Percentiles rank a stretch among this genome's conserved stretches.
Evolutionary conservation across 2,329 filamentous ascomycete genomes (phyloP).

Genomic region (Chaetomiaceae sp.): DNA sequence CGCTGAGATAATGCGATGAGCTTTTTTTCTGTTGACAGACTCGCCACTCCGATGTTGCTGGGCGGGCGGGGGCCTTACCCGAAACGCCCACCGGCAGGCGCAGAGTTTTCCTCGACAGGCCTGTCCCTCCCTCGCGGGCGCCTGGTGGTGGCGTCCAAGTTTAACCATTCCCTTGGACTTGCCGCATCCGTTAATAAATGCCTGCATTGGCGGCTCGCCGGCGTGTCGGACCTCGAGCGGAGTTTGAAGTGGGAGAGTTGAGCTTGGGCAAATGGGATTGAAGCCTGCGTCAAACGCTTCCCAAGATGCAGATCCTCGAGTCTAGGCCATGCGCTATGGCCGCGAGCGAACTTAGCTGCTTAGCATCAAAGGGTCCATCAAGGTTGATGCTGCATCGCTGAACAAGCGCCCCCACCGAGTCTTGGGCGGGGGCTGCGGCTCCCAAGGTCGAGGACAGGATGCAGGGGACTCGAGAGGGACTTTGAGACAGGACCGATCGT

Average conservation of each 20-base stretch:
- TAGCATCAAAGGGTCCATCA: not conserved
- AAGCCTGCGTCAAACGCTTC: not conserved
- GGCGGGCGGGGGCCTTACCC: not conserved
- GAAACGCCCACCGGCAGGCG: constrained; percentile 9
- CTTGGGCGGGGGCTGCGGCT: not conserved
- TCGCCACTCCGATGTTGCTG: not conserved
- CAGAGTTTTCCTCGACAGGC: not conserved
- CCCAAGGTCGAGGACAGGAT: not conserved
- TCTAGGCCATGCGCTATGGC: not conserved
- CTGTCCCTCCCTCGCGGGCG: not conserved
- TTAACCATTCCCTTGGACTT: constrained; percentile 5
- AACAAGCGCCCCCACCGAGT: not conserved
- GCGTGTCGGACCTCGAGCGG: no score
- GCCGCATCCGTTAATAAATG: constrained; percentile 8
- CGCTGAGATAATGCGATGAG: not conserved
- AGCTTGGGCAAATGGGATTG: not conserved
- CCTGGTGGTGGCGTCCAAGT: not conserved
- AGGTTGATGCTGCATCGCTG: not conserved
- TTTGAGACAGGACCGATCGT: no score
- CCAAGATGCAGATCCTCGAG: not conserved
- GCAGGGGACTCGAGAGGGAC: not conserved
- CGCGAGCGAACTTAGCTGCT: no score
- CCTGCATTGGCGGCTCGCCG: not conserved
- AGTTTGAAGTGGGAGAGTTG: not conserved
- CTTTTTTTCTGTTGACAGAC: constrained; percentile 1